Evolutionary conservation across 345 rosid genomes (phyloP).

Genomic region (Arabis hirsuta): DNA sequence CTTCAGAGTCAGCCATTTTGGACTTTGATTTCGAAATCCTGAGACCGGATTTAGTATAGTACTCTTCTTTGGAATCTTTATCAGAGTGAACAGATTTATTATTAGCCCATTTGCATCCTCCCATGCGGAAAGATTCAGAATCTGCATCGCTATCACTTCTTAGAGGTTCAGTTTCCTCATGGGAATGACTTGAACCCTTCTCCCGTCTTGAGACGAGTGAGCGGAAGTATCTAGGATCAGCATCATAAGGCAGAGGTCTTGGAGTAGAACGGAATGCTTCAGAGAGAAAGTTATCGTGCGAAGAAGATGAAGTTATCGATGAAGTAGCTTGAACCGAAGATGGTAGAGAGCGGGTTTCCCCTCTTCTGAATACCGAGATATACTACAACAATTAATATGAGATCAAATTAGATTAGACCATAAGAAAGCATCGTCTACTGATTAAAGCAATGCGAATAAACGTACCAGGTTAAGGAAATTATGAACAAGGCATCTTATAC

Average conservation of each 20-base stretch:
- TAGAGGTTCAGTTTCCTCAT: constrained; percentile 81
- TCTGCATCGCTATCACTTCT: constrained; percentile 63
- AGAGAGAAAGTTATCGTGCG: constrained; percentile 82
- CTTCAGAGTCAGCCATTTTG: constrained; percentile 51
- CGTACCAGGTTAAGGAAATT: constrained; percentile 75
- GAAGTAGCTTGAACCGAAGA: constrained; percentile 75
- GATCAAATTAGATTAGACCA: constrained; percentile 6
- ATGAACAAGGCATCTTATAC: constrained; percentile 77
- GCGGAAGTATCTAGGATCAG: constrained; percentile 66
- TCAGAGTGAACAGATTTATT: constrained; percentile 52
- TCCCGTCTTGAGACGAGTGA: constrained; percentile 67
- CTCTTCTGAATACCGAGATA: constrained; percentile 69
- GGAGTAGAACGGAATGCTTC: constrained; percentile 91
- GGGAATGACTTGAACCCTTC: constrained; percentile 85
- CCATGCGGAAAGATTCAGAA: constrained; percentile 57
- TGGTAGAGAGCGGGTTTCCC: constrained; percentile 73
- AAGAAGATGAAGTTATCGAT: constrained; percentile 67
- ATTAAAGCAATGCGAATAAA: constrained; percentile 15
- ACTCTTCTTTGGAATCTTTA: constrained; percentile 66
- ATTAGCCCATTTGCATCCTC: constrained; percentile 68
- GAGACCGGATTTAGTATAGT: constrained; percentile 55
- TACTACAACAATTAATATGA: constrained; percentile 53
- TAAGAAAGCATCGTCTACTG: neutral
- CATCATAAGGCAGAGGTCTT: constrained; percentile 93
- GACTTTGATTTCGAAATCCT: constrained; percentile 61